Evolutionary conservation across 257 asterid species (phyloP).

Genomic region (Nicotiana tabacum): DNA sequence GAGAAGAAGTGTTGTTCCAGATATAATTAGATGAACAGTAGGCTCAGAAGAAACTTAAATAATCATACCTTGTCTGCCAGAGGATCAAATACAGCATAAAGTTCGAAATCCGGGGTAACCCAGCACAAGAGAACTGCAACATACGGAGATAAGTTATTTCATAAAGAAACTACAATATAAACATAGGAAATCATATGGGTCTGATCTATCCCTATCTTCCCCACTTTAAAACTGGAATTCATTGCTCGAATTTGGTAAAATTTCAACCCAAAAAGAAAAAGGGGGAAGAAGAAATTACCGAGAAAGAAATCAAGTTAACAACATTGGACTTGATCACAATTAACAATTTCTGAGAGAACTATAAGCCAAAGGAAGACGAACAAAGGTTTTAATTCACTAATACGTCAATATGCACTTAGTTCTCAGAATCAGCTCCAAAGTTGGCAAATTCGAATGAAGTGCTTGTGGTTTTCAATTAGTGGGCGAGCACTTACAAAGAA

Average conservation of each 20-base stretch:
- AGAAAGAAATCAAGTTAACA: neutral
- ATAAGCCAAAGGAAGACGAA: neutral
- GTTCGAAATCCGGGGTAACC: conserved; percentile 91
- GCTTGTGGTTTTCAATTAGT: neutral
- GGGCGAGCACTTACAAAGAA: neutral
- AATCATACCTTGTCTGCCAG: conserved; percentile 86
- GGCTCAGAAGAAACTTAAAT: neutral
- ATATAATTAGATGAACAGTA: neutral
- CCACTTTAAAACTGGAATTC: neutral
- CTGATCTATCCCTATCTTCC: neutral
- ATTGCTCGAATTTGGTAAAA: neutral
- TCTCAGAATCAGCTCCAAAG: neutral
- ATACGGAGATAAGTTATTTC: neutral
- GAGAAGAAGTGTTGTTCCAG: neutral
- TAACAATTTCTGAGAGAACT: neutral
- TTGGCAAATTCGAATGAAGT: neutral
- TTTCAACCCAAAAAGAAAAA: neutral
- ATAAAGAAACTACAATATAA: neutral
- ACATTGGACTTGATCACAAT: neutral
- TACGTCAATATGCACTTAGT: neutral
- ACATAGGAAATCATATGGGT: neutral
- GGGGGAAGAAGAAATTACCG: neutral
- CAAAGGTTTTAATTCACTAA: neutral
- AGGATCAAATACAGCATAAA: conserved; percentile 98
- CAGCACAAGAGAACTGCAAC: conserved; percentile 84